Conservation (phyloP, 805 yeast species). For the Saccharomycopsis fodiens region DNA sequence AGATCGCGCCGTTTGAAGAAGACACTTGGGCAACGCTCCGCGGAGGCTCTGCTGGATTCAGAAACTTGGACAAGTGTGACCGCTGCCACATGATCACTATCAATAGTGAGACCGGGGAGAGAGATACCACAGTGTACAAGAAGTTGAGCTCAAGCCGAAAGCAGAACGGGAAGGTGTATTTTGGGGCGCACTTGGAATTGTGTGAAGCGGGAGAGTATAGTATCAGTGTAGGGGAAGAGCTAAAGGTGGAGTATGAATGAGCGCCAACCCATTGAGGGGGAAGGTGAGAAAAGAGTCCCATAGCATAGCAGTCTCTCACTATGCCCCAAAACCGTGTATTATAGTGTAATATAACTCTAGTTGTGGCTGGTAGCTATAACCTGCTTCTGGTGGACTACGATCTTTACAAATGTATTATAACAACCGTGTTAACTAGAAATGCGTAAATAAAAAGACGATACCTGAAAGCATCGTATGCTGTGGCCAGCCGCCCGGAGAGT, state of each 20-base stretch:
- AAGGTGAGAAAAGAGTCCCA: background rate
- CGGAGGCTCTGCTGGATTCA: conserved; percentile 16
- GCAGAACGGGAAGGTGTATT: conserved; percentile 31
- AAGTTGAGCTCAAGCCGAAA: conserved; percentile 30
- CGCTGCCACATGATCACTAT: conserved; percentile 41
- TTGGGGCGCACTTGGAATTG: conserved; percentile 30
- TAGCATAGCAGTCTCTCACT: background rate
- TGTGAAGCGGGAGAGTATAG: background rate
- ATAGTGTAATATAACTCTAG: background rate
- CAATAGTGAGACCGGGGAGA: conserved; percentile 29
- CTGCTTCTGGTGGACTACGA: no score
- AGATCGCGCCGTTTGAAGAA: conserved; percentile 29
- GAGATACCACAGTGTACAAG: conserved; percentile 29
- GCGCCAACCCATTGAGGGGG: background rate
- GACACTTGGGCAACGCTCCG: conserved; percentile 30
- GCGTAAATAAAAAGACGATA: no score
- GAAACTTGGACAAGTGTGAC: conserved; percentile 29
- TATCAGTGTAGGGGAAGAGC: background rate
- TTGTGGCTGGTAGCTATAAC: no score
- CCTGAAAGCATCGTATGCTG: no score
- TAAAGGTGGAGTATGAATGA: background rate
- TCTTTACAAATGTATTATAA: no score
- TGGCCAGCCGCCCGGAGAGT: no score
- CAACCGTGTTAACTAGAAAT: no score
- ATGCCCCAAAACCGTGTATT: background rate